Evolutionary conservation across 176 grass and related monocot genomes (phyloP).

Genomic region (Oryza rufipogon): DNA sequence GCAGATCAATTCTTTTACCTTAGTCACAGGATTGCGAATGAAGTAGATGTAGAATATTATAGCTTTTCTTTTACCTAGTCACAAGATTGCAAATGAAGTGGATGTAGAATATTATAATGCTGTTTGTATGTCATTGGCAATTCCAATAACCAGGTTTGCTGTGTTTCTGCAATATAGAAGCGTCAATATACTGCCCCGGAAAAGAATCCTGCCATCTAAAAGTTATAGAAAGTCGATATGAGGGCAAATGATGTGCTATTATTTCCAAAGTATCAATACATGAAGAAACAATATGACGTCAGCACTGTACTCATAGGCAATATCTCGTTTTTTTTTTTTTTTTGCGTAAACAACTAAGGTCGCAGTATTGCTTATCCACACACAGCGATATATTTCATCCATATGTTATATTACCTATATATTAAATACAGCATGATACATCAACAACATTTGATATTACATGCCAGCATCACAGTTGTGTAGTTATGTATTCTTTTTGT

Average conservation of each 20-base stretch:
- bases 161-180: too few species aligned
- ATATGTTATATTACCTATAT: not conserved
- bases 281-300: not conserved
- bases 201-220: too few species aligned
- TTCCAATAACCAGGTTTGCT: too few species aligned
- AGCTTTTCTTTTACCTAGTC: too few species aligned
- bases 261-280: not conserved
- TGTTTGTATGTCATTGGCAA: too few species aligned
- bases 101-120: too few species aligned
- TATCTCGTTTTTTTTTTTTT: not conserved
- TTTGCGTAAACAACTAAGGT: not conserved
- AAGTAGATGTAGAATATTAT: too few species aligned
- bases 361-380: not conserved
- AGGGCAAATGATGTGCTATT: not conserved
- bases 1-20: too few species aligned
- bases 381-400: not conserved
- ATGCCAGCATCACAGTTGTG: not conserved
- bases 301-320: not conserved
- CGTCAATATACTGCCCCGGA: too few species aligned
- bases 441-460: not conserved
- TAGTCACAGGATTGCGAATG: too few species aligned
- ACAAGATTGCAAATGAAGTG: too few species aligned
- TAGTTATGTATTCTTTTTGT: constrained; percentile 62
- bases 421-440: not conserved
- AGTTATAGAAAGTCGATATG: not conserved